Evolutionary conservation across 257 asterid genomes (phyloP).

Genomic region (Paraleonurus japonicus): DNA sequence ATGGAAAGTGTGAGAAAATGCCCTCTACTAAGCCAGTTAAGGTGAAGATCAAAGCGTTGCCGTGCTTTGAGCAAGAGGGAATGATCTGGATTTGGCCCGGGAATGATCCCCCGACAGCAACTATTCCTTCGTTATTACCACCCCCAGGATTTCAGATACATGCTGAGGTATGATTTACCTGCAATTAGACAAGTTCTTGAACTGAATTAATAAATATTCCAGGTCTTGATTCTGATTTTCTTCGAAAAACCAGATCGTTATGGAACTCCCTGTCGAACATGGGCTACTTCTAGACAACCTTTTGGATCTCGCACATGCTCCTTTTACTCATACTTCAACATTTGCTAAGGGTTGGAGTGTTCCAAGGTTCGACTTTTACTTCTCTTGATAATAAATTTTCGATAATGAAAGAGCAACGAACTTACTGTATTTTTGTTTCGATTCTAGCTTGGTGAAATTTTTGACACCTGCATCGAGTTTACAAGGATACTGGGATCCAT

Average conservation of each 20-base stretch:
- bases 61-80: slow-evolving; percentile 94
- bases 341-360: slow-evolving; percentile 98
- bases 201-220: not conserved
- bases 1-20: slow-evolving; percentile 93
- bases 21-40: slow-evolving; percentile 77
- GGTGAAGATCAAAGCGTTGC: slow-evolving; percentile 73
- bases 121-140: slow-evolving; percentile 73
- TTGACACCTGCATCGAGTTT: slow-evolving; percentile 78
- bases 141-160: slow-evolving; percentile 90
- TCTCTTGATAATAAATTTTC: not conserved
- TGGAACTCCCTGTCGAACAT: slow-evolving; percentile 96
- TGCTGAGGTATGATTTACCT: slow-evolving; percentile 67
- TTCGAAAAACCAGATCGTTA: slow-evolving; percentile 58
- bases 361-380: slow-evolving; percentile 54
- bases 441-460: slow-evolving; percentile 83
- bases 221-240: slow-evolving; percentile 16
- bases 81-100: slow-evolving; percentile 99
- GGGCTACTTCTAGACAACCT: slow-evolving; percentile 92
- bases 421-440: not conserved
- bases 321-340: slow-evolving; percentile 92
- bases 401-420: not conserved
- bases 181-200: not conserved
- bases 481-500: slow-evolving; percentile 98
- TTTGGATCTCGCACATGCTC: slow-evolving; percentile 98
- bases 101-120: slow-evolving; percentile 75